These are phyloP conservation scores for Hymenoscyphus scutula DNA, from an alignment of 2,329 filamentous ascomycete species.

Conservation along the genomic window DNA sequence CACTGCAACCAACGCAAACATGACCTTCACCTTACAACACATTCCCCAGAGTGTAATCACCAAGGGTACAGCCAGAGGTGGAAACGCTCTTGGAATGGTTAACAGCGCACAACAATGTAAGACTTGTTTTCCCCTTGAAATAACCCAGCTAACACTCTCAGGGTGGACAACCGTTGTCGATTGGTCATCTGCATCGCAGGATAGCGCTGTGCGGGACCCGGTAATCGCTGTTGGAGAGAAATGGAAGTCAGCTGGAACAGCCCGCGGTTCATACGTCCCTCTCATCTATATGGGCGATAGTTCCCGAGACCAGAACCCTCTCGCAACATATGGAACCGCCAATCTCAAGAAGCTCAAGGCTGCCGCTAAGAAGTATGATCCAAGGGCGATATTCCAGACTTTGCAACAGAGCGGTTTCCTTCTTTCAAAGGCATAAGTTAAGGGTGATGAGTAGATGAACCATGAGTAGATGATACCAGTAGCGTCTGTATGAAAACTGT, in stretches of 20 bases:
- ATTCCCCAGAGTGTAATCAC: conserved; percentile 8
- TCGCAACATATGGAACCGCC: conserved; percentile 41
- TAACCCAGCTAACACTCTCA: background rate
- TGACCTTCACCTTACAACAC: conserved; percentile 15
- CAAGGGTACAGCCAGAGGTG: conserved; percentile 10
- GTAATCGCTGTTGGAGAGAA: background rate
- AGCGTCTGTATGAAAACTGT: background rate
- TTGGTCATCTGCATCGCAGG: conserved; percentile 5
- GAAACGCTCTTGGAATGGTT: conserved; percentile 13
- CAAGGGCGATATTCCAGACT: conserved; percentile 39
- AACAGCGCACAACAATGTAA: conserved; percentile 1
- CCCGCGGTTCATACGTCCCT: background rate
- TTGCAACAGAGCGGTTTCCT: conserved; percentile 18
- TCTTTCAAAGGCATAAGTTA: background rate
- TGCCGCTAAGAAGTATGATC: conserved; percentile 39
- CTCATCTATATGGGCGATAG: conserved; percentile 45
- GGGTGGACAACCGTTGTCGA: conserved; percentile 13
- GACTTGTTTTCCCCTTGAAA: background rate
- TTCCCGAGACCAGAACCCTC: conserved; percentile 40
- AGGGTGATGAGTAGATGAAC: background rate
- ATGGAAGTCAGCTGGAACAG: conserved; percentile 1
- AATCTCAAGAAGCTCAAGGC: conserved; percentile 39
- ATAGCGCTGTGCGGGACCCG: background rate
- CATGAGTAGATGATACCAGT: background rate
- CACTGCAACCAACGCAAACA: conserved; percentile 11